Evolutionary conservation across 768 basidiomycete species (phyloP), one percentile per base, ranked within the genome.

Genomic region (Polyporus arcularius): DNA sequence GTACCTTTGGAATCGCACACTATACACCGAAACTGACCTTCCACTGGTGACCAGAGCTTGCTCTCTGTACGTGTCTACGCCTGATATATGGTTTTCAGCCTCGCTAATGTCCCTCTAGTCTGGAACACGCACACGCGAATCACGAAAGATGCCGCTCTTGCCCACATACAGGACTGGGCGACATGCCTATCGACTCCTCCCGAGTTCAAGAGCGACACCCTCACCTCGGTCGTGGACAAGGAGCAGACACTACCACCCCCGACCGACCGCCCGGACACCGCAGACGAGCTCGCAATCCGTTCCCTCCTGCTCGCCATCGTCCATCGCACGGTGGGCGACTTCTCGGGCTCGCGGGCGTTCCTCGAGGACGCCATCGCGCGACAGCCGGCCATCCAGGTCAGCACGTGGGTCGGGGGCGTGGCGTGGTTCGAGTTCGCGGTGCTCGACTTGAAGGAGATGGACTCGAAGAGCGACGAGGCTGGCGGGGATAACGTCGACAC

Each of bases 101-200:
- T 59, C 16, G 55, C 39, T 35, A 57, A 18, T 57, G 2, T 38
- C 48, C 15, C 32, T 12, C 14, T 57, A 90, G 89, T 92, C 73
- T 92, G 91, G 90, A 93, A 92, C 67, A 86, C 80, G 0, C 87
- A 91, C 68, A 71, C 81, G n/a, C 83, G 88, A 4, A 80, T 90
- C 46, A 75, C 79, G 7, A 73, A 77, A 16, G 71, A 72, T 2
- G 78, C 84, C 12, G 88, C 89, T 0, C 68, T 80, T 61, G 80
- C 78, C 0, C 88, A 90, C 61, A 84, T 92, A 55, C 65, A 73
- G n/a, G 81, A 83, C 79, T 87, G 61, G 66, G 76, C 14, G 63
- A 74, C 1, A 71, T 89, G 26, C 78, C 82, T 63, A 14, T 43
- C 50, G 1, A 88, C 88, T 0, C 72, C 75, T 1, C 65, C 79